Conservation (phyloP, 805 yeast genomes). For the Candida nemodendra region DNA sequence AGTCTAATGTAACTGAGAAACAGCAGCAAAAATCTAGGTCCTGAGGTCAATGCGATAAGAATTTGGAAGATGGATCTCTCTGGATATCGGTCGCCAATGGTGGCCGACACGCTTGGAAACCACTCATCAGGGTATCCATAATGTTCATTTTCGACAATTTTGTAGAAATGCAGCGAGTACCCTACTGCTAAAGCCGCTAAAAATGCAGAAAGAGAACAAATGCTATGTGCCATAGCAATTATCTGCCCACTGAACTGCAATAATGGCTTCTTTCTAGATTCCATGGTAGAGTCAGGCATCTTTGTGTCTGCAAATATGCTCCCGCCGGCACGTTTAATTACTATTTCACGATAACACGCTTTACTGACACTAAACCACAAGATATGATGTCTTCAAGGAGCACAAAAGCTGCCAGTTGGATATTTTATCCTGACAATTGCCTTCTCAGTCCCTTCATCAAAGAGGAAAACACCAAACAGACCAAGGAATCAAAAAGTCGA, state of each 20-base stretch:
- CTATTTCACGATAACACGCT: no score
- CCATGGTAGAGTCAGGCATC: background rate
- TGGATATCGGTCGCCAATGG: slow-evolving; percentile 96
- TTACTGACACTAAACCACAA: no score
- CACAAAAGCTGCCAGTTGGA: no score
- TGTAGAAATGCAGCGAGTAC: slow-evolving; percentile 72
- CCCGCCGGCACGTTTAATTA: no score
- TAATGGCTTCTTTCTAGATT: slow-evolving; percentile 16
- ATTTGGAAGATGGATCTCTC: slow-evolving; percentile 92
- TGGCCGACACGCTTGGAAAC: slow-evolving; percentile 97
- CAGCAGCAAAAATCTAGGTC: slow-evolving; percentile 78
- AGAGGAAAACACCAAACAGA: no score
- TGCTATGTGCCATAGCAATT: slow-evolving; percentile 70
- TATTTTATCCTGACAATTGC: no score
- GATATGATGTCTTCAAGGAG: no score
- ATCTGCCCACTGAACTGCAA: slow-evolving; percentile 56
- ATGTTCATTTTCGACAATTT: slow-evolving; percentile 83
- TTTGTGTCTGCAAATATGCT: background rate
- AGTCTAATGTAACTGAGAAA: slow-evolving; percentile 51
- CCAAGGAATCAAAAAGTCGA: no score
- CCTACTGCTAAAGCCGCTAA: slow-evolving; percentile 74
- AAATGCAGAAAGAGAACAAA: slow-evolving; percentile 74
- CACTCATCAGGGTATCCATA: slow-evolving; percentile 96
- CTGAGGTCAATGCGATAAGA: slow-evolving; percentile 87
- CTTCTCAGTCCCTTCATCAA: no score